Base-by-base conservation (phyloP, 2,329 filamentous ascomycete genomes). In the Nemania abortiva region DNA sequence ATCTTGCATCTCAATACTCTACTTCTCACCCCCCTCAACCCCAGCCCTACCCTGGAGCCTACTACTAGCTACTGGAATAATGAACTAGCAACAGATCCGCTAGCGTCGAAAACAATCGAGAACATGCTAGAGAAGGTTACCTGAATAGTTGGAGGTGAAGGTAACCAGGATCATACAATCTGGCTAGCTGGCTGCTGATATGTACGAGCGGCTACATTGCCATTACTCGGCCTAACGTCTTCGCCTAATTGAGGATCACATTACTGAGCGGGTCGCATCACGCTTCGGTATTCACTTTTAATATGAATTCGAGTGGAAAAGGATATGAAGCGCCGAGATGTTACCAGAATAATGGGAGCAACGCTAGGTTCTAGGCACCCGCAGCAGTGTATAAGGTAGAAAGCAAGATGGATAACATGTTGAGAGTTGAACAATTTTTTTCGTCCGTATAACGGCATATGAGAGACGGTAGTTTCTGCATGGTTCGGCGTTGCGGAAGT, bases 11-110 rank as follows among this genome's bases (percentile, higher is more conserved):
- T 54, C 70, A 70, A 58, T 69, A 64, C 29, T 45, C 67, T 29
- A 15, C 55, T 20, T 37, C 70, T 56, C 68, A 70, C 6, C 24
- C 54, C 13, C 24, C 61, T 15, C 68, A 67, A 45, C 63, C 70
- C 15, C 69, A 71, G 29, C 45, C 65, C 20, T 73, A 73, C 39
- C 63, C 63, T 52, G 70, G 72, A 3, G 55, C 60, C 5, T 70
- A 66, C 49, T 71, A 71, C 45, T 68, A 72, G 24, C 24, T 39
- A 24, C 37, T 22, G 10, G 22, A 61, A 34, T 27, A 20, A 20
- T 10, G 34, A 34, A 29, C 6, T 22, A 18, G 27, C 22, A 11
- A 31, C 31, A 18, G 20, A 15, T 22, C 13, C 34, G 29, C 22
- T 11, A 37, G 52, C 11, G 34, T 20, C 7, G 18, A 58, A 15